Evolutionary conservation across 306 rosid species (phyloP).

Genomic region (Lupinus albus): DNA sequence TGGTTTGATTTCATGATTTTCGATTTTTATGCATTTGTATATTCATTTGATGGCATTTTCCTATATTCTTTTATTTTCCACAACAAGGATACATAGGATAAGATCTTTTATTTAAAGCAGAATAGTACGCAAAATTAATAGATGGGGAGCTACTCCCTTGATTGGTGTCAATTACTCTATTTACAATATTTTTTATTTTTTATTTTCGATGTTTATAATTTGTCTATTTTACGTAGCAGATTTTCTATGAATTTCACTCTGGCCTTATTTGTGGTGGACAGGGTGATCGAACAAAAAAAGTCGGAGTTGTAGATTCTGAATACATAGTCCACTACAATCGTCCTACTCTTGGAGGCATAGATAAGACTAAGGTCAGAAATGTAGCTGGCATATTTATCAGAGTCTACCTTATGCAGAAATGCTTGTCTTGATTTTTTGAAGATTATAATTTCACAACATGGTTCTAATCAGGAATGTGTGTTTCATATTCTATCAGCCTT

Average conservation of each 20-base stretch:
- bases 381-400: neutral
- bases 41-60: neutral
- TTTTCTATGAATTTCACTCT: conserved; percentile 16
- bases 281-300: conserved; percentile 82
- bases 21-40: neutral
- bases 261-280: conserved; percentile 34
- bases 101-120: too few relatives aligned
- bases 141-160: neutral
- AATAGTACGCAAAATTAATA: too few relatives aligned
- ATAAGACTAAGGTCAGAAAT: conserved; percentile 51
- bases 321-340: conserved; percentile 75
- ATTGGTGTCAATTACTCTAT: neutral
- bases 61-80: neutral
- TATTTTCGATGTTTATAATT: too few relatives aligned
- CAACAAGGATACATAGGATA: neutral
- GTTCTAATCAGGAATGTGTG: conserved; percentile 3
- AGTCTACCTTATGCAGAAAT: conserved; percentile 12
- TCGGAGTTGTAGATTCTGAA: conserved; percentile 97
- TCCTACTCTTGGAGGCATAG: conserved; percentile 88
- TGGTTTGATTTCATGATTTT: conserved; percentile 32
- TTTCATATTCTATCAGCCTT: conserved; percentile 25
- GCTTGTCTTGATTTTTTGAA: neutral
- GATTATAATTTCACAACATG: conserved; percentile 1
- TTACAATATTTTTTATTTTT: too few relatives aligned
- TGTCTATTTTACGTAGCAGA: neutral